Evolutionary conservation across 2,329 filamentous ascomycete genomes (phyloP).

Genomic region (Pestalotiopsis sp.): DNA sequence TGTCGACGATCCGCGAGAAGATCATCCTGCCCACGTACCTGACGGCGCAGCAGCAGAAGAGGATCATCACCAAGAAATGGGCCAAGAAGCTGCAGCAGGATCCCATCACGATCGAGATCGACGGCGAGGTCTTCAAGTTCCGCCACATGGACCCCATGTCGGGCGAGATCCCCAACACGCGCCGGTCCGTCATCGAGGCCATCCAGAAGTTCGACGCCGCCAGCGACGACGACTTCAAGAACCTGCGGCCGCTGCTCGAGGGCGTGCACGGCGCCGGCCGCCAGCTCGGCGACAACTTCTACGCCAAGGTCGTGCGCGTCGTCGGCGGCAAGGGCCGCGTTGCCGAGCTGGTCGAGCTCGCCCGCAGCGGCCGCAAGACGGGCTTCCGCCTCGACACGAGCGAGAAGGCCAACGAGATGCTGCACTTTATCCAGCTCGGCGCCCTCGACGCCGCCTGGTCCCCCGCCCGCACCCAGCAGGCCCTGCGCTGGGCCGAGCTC

Average conservation of each 20-base stretch:
- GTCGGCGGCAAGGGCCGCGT: constrained; percentile 45
- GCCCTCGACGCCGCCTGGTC: constrained; percentile 42
- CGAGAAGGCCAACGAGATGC: constrained; percentile 43
- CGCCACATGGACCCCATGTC: constrained; percentile 44
- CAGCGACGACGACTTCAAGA: constrained; percentile 52
- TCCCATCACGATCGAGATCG: constrained; percentile 61
- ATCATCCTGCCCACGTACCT: constrained; percentile 67
- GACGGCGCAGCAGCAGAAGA: constrained; percentile 51
- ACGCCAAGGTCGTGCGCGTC: constrained; percentile 42
- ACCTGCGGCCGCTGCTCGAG: constrained; percentile 55
- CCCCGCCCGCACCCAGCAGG: constrained; percentile 40
- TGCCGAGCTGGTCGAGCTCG: constrained; percentile 52
- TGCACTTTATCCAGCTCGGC: constrained; percentile 43
- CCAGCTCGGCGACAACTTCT: constrained; percentile 37
- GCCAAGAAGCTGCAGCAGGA: constrained; percentile 53
- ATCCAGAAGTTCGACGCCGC: constrained; percentile 49
- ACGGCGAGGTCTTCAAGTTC: constrained; percentile 58
- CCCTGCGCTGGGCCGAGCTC: constrained; percentile 48
- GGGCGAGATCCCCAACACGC: constrained; percentile 45
- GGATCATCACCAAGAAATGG: constrained; percentile 52
- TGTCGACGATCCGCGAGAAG: constrained; percentile 57
- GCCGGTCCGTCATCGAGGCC: constrained; percentile 38
- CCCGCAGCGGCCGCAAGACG: constrained; percentile 49
- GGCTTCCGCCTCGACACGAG: constrained; percentile 44
- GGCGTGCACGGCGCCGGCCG: constrained; percentile 49